A percentile compares a stretch with the other conserved stretches of the same genome.
Evolutionary conservation across 768 basidiomycete species (phyloP).

Genomic region (Boletus rubroflammeus): DNA sequence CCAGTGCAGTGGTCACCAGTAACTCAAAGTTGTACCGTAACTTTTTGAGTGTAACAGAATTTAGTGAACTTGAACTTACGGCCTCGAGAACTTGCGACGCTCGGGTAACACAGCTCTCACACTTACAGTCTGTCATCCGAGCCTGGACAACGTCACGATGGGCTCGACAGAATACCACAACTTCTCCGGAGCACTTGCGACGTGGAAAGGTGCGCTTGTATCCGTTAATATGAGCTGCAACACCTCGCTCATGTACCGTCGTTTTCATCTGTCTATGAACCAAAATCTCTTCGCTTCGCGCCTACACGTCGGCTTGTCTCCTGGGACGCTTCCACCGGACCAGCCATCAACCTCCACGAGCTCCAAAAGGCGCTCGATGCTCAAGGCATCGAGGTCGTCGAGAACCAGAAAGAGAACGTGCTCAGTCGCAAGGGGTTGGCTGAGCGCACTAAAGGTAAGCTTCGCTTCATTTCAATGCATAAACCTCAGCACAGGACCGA

Average conservation of each 20-base stretch:
- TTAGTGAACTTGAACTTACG: no score
- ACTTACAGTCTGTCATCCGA: neutral
- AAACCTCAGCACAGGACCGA: neutral
- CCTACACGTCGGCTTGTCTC: neutral
- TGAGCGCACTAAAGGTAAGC: slow-evolving; percentile 88
- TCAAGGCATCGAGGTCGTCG: slow-evolving; percentile 93
- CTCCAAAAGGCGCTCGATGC: slow-evolving; percentile 90
- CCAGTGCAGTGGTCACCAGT: no score
- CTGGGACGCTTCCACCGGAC: neutral
- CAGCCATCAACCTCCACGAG: slow-evolving; percentile 85
- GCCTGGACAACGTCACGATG: slow-evolving; percentile 12
- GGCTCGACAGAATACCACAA: slow-evolving; percentile 55
- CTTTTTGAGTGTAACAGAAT: no score
- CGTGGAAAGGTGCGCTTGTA: slow-evolving; percentile 75
- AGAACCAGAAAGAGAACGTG: slow-evolving; percentile 97
- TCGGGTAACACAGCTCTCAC: neutral
- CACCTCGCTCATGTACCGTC: slow-evolving; percentile 1
- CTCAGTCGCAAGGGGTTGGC: slow-evolving; percentile 91
- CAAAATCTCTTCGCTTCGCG: neutral
- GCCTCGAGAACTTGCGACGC: no score
- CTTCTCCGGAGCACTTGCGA: slow-evolving; percentile 87
- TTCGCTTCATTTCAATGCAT: neutral
- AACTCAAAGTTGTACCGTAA: neutral
- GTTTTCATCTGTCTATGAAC: neutral
- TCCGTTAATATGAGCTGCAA: neutral